These are phyloP conservation scores for Lagenidium giganteum DNA, from an alignment of 352 stramenopile species.

Conservation along the genomic window DNA sequence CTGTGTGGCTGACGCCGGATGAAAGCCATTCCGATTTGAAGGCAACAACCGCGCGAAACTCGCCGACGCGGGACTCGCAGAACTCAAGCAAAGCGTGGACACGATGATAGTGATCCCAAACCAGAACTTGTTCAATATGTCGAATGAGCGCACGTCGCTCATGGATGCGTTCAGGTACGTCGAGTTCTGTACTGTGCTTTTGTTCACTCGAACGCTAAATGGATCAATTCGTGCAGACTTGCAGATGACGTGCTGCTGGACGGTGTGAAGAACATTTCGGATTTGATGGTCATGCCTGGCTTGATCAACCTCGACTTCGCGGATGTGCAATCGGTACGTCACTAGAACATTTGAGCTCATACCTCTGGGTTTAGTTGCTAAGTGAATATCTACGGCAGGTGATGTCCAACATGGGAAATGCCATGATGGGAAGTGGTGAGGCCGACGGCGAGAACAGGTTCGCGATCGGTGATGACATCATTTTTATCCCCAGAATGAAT, in stretches of 20 bases:
- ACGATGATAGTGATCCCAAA: slow-evolving; percentile 88
- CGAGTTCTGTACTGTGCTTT: not conserved
- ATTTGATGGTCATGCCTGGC: slow-evolving; percentile 86
- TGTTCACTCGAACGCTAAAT: too few relatives aligned
- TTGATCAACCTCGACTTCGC: slow-evolving; percentile 88
- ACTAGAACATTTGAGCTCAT: too few relatives aligned
- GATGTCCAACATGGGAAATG: slow-evolving; percentile 85
- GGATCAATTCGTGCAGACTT: slow-evolving; percentile 41
- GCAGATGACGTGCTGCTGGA: slow-evolving; percentile 83
- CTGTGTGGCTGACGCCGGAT: slow-evolving; percentile 1
- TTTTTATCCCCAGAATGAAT: too few relatives aligned
- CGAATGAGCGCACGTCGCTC: slow-evolving; percentile 77
- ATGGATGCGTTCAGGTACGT: slow-evolving; percentile 82
- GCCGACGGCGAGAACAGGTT: slow-evolving; percentile 86
- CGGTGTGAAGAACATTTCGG: slow-evolving; percentile 86
- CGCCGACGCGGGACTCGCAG: slow-evolving; percentile 61
- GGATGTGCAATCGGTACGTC: slow-evolving; percentile 72
- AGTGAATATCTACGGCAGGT: too few relatives aligned
- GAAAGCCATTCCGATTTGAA: slow-evolving; percentile 79
- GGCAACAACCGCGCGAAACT: slow-evolving; percentile 79
- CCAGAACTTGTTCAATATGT: slow-evolving; percentile 89
- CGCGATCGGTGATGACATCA: too few relatives aligned
- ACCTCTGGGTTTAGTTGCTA: too few relatives aligned
- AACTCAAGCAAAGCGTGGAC: slow-evolving; percentile 82
- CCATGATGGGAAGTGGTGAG: slow-evolving; percentile 91